A percentile compares a stretch with the other conserved stretches of the same genome.
phyloP scores from a whole-genome alignment of 1,139 yeast species.

The Pichia sp. region DNA sequence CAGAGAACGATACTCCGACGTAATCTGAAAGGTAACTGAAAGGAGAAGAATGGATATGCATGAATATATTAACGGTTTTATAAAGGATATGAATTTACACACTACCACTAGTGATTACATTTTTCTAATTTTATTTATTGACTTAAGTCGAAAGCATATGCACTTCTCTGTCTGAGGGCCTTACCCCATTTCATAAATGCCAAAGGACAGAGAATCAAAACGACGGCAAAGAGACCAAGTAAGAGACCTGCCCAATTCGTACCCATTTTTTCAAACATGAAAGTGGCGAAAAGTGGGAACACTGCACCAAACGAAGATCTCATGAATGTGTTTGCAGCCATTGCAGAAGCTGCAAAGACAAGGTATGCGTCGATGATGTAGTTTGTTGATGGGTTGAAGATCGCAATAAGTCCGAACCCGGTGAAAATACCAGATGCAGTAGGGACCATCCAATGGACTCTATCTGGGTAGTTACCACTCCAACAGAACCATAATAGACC shows the following conservation, averaged over 20 bases:
- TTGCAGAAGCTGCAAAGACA: slow-evolving; percentile 82
- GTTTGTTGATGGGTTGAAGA: slow-evolving; percentile 75
- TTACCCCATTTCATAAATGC: slow-evolving; percentile 67
- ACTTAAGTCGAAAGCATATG: slow-evolving; percentile 52
- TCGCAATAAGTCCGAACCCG: slow-evolving; percentile 73
- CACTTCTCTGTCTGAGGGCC: slow-evolving; percentile 56
- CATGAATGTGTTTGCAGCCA: slow-evolving; percentile 82
- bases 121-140: background rate
- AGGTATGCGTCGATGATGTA: slow-evolving; percentile 81
- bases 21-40: too few species aligned
- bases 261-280: slow-evolving; percentile 73
- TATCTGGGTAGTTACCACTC: slow-evolving; percentile 71
- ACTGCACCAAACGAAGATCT: slow-evolving; percentile 66
- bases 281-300: slow-evolving; percentile 78
- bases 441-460: slow-evolving; percentile 85
- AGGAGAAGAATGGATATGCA: too few species aligned
- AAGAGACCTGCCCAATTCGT: slow-evolving; percentile 83
- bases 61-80: too few species aligned
- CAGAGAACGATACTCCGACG: too few species aligned
- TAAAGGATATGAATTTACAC: too few species aligned
- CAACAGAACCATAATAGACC: slow-evolving; percentile 87
- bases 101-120: too few species aligned
- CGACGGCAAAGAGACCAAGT: slow-evolving; percentile 64
- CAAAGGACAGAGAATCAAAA: slow-evolving; percentile 74
- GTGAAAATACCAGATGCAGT: slow-evolving; percentile 67